Evolutionary conservation across 345 rosid genomes (phyloP).

Genomic region (Trapa bicornis): DNA sequence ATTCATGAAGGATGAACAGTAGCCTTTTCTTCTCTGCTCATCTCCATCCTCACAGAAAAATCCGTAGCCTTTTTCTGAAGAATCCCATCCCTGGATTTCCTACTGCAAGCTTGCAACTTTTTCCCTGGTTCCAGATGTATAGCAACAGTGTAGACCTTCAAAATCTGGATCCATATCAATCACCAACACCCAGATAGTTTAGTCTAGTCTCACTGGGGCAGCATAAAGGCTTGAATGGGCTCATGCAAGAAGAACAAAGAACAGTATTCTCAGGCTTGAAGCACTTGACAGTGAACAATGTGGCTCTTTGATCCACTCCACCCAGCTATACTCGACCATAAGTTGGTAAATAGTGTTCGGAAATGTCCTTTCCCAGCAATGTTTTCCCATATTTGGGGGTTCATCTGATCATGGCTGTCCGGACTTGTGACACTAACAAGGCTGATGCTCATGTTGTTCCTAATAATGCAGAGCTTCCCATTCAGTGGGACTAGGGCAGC

Average conservation of each 20-base stretch:
- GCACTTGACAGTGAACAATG: slow-evolving; percentile 90
- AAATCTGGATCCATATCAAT: neutral
- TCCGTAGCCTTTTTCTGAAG: neutral
- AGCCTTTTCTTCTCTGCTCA: neutral
- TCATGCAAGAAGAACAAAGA: slow-evolving; percentile 8
- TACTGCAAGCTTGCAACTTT: neutral
- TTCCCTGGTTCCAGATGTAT: neutral
- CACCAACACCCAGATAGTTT: neutral
- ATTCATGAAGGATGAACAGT: neutral
- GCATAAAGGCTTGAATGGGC: neutral
- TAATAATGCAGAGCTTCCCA: slow-evolving; percentile 75
- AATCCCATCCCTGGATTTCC: neutral
- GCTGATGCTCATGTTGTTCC: slow-evolving; percentile 95
- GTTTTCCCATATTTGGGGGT: slow-evolving; percentile 79
- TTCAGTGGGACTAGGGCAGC: slow-evolving; percentile 83
- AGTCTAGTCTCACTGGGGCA: neutral
- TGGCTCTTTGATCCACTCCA: slow-evolving; percentile 75
- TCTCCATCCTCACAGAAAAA: neutral
- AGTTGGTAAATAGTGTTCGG: slow-evolving; percentile 58
- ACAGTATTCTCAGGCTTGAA: slow-evolving; percentile 58
- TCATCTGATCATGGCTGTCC: slow-evolving; percentile 43
- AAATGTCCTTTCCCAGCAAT: slow-evolving; percentile 72
- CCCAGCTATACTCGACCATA: slow-evolving; percentile 93
- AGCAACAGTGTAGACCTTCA: neutral
- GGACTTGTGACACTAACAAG: slow-evolving; percentile 77